phyloP scores from a whole-genome alignment of 805 yeast genomes.

The Monosporozyma unispora region DNA sequence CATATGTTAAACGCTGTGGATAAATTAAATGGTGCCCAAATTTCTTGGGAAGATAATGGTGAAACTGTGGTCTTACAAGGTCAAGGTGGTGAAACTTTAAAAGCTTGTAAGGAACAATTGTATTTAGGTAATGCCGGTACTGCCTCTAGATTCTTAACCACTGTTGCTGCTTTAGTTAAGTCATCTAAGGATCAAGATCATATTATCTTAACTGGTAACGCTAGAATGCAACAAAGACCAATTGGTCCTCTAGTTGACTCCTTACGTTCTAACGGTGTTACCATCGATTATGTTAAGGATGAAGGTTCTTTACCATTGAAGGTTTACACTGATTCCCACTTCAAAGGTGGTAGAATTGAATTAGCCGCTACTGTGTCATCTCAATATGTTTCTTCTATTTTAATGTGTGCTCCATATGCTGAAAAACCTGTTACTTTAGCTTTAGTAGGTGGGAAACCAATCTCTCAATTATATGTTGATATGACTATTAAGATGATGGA shows the following conservation, averaged over 20 bases:
- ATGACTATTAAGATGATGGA: slow-evolving; percentile 97
- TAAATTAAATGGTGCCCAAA: slow-evolving; percentile 69
- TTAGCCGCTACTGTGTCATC: slow-evolving; percentile 94
- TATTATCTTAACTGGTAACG: slow-evolving; percentile 81
- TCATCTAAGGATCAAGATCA: slow-evolving; percentile 34
- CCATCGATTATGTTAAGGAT: slow-evolving; percentile 58
- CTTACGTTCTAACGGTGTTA: slow-evolving; percentile 67
- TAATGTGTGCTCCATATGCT: slow-evolving; percentile 98
- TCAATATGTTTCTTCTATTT: slow-evolving; percentile 89
- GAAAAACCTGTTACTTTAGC: slow-evolving; percentile 76
- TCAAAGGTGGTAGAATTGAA: slow-evolving; percentile 87
- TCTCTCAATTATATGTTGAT: slow-evolving; percentile 89
- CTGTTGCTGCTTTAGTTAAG: slow-evolving; percentile 80
- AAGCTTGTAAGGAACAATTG: slow-evolving; percentile 55
- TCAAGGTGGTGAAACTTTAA: slow-evolving; percentile 66
- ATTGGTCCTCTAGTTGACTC: slow-evolving; percentile 95
- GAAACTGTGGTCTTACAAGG: slow-evolving; percentile 78
- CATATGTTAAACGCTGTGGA: slow-evolving; percentile 87
- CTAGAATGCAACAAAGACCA: slow-evolving; percentile 96
- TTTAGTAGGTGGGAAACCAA: slow-evolving; percentile 93
- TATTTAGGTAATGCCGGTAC: slow-evolving; percentile 98
- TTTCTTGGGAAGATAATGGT: slow-evolving; percentile 80
- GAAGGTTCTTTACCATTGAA: slow-evolving; percentile 81
- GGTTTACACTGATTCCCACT: slow-evolving; percentile 57
- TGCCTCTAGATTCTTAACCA: slow-evolving; percentile 87